Base-by-base conservation (phyloP, 2,329 filamentous ascomycete genomes). In the Leptosphaerulina australis region DNA sequence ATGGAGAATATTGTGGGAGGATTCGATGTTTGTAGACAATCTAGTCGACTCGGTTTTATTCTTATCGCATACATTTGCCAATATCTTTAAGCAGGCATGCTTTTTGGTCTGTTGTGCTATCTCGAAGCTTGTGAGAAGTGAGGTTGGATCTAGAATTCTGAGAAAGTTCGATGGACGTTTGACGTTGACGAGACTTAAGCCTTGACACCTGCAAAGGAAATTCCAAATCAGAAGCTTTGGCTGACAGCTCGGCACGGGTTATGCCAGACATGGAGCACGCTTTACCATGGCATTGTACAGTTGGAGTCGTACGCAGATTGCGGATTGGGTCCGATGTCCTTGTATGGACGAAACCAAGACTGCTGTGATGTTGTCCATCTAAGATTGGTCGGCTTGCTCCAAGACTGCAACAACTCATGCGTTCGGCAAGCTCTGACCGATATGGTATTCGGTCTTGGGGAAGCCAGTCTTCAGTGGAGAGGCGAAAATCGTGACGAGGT, bases 131-230 rank as follows among this genome's bases (percentile, higher is more conserved):
- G n/a, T 41, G 17, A 48, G 30, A 41, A 25, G 37, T 41, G 45
- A 48, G n/a, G 47, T 50, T 12, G 24, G 5, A 15, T 35, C 26
- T 35, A 11, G 22, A 30, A 7, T 35, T 14, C 22, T 20, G 5
- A 44, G 22, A 39, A 39, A 31, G 47, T 50, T 50, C 22, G 26
- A 14, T 24, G 20, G 31, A 9, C 17, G 47, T 50, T 44, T 44
- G 47, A 44, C 15, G 14, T 44, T 44, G 39, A 44, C 17, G 17
- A 29, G 17, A 10, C 21, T 17, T 11, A 34, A 6, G 21, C 11
- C 38, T 22, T 44, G 30, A 37, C 25, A 22, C 18, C 45, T 31
- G 14, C 11, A 31, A 25, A 10, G 14, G 39, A 34, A 14, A 31
- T 43, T 21, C n/a, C 17, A 12, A 5, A 24, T 31, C 25, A 43